Evolutionary conservation across 1,284 basidiomycete species (phyloP).

Genomic region (Puccinia novopanici): DNA sequence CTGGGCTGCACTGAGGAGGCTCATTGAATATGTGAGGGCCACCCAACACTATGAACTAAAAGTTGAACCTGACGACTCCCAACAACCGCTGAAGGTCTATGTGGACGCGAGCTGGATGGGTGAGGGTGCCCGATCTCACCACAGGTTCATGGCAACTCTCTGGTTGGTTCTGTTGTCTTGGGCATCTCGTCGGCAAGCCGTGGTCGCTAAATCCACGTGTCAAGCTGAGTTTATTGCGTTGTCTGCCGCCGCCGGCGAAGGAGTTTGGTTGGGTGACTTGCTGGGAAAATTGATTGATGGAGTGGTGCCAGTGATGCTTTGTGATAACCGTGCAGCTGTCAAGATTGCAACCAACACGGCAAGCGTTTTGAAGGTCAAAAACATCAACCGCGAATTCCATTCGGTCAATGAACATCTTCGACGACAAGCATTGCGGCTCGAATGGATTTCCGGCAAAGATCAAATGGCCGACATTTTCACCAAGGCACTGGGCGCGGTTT

Average conservation of each 20-base stretch:
- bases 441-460: not conserved
- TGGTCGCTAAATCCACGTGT: too few species aligned
- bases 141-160: too few species aligned
- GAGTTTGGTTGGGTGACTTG: not conserved
- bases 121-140: too few species aligned
- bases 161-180: too few species aligned
- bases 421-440: not conserved
- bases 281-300: too few species aligned
- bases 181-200: too few species aligned
- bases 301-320: too few species aligned
- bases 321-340: too few species aligned
- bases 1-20: not conserved
- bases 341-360: not conserved
- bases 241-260: not conserved
- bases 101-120: too few species aligned
- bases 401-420: not conserved
- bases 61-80: not conserved
- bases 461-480: slow-evolving; percentile 22
- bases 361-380: not conserved
- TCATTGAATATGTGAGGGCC: not conserved
- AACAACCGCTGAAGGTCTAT: not conserved
- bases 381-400: not conserved
- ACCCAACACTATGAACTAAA: not conserved
- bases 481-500: not conserved
- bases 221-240: too few species aligned